Percentiles rank a stretch among this genome's conserved stretches.
phyloP scores from a whole-genome alignment of 192 early-diverging fungal species.

The Coemansia sp. region DNA sequence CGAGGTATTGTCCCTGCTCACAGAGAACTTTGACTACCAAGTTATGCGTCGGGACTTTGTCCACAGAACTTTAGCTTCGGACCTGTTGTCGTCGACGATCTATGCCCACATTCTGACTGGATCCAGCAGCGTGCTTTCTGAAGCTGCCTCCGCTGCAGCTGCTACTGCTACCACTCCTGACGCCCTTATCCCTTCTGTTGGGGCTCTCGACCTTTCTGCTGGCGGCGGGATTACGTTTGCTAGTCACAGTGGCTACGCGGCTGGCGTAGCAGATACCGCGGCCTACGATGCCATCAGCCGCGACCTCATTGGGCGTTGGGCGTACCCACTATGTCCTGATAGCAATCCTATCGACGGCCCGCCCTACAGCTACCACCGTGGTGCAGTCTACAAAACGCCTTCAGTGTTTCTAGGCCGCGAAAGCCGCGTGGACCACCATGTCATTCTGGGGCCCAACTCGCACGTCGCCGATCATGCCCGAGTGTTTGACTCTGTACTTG shows the following conservation, averaged over 20 bases:
- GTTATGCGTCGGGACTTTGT: slow-evolving; percentile 88
- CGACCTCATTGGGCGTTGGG: slow-evolving; percentile 89
- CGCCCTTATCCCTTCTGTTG: neutral
- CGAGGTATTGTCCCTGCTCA: slow-evolving; percentile 88
- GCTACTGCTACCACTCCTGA: neutral
- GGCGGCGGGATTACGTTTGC: neutral
- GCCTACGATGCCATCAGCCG: slow-evolving; percentile 71
- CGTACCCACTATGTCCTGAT: slow-evolving; percentile 94
- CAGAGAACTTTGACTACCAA: slow-evolving; percentile 98
- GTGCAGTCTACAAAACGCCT: slow-evolving; percentile 84
- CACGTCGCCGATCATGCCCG: slow-evolving; percentile 72
- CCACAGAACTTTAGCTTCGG: slow-evolving; percentile 84
- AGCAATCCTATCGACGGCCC: slow-evolving; percentile 72
- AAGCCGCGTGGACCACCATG: slow-evolving; percentile 68
- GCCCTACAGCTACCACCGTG: slow-evolving; percentile 72
- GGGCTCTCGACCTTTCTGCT: slow-evolving; percentile 1
- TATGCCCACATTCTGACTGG: slow-evolving; percentile 74
- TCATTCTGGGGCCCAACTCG: slow-evolving; percentile 78
- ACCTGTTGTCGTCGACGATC: slow-evolving; percentile 83
- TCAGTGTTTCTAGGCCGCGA: slow-evolving; percentile 73
- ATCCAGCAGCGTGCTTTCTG: slow-evolving; percentile 28
- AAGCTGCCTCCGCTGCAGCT: neutral
- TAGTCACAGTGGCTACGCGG: slow-evolving; percentile 60
- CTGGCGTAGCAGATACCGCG: slow-evolving; percentile 61
- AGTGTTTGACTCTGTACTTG: slow-evolving; percentile 82